These are phyloP conservation scores for Macrotyloma uniflorum DNA, from an alignment of 306 rosid genomes.

Conservation along the genomic window DNA sequence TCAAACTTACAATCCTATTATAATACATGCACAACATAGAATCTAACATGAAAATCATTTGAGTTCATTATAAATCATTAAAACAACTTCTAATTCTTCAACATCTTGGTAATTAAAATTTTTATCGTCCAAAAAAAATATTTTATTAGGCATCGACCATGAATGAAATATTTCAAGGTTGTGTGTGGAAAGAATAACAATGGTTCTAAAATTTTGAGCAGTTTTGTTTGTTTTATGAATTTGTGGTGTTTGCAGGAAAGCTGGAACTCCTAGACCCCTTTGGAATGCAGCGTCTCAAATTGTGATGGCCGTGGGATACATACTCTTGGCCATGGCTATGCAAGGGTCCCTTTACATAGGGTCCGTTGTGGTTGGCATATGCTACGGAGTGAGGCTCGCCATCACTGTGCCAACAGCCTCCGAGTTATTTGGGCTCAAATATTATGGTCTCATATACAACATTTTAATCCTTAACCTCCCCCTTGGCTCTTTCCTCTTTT, in stretches of 20 bases:
- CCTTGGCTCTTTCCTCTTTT: slow-evolving; percentile 90
- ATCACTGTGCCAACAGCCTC: slow-evolving; percentile 85
- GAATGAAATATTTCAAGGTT: too few species aligned
- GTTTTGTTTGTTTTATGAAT: neutral
- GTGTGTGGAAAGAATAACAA: too few species aligned
- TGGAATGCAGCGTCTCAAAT: slow-evolving; percentile 67
- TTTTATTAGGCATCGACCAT: too few species aligned
- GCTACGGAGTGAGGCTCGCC: slow-evolving; percentile 81
- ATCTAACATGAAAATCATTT: too few species aligned
- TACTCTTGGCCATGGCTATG: slow-evolving; percentile 70
- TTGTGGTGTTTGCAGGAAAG: slow-evolving; percentile 42
- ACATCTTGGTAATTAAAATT: too few species aligned
- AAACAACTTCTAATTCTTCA: too few species aligned
- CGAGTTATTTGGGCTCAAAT: slow-evolving; percentile 75
- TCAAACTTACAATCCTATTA: too few species aligned
- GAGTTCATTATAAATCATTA: too few species aligned
- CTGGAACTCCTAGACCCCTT: slow-evolving; percentile 76
- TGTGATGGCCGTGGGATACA: slow-evolving; percentile 77
- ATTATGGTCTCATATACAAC: slow-evolving; percentile 67
- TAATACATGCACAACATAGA: too few species aligned
- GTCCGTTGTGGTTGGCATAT: slow-evolving; percentile 70
- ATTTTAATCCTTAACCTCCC: slow-evolving; percentile 90
- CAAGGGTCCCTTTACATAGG: slow-evolving; percentile 89
- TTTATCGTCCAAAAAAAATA: too few species aligned
- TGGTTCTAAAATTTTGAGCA: neutral